These are phyloP conservation scores for Penicillium palitans DNA, from an alignment of 2,329 filamentous ascomycete genomes.

Conservation along the genomic window DNA sequence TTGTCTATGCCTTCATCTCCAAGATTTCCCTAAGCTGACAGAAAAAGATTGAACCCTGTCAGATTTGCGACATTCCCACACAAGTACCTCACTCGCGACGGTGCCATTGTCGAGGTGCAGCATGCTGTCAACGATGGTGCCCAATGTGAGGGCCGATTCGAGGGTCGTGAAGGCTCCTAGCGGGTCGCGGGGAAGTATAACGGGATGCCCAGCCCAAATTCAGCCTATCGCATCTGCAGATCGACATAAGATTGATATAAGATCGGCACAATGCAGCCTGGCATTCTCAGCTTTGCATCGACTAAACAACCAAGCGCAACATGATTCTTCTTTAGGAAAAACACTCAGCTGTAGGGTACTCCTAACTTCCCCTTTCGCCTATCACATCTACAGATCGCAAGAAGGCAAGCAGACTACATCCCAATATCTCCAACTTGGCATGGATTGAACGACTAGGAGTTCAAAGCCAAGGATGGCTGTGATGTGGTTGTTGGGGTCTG, in stretches of 20 bases:
- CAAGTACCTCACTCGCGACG: conserved; percentile 20
- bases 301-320: not conserved
- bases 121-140: conserved; percentile 18
- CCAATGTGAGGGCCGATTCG: not conserved
- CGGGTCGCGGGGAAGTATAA: too few relatives aligned
- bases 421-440: not conserved
- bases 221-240: not conserved
- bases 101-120: conserved; percentile 24
- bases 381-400: not conserved
- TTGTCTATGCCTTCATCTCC: not conserved
- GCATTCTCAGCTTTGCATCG: not conserved
- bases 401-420: not conserved
- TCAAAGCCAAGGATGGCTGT: not conserved
- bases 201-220: not conserved
- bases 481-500: not conserved
- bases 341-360: not conserved
- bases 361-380: not conserved
- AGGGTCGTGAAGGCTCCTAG: not conserved
- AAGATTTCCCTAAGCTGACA: not conserved
- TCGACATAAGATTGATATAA: not conserved
- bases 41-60: too few relatives aligned
- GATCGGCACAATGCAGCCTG: not conserved
- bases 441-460: not conserved
- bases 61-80: conserved; percentile 28
- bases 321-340: not conserved